Conservation (phyloP, 2,329 filamentous ascomycete species). For the Pyrenophora tritici-repentis region DNA sequence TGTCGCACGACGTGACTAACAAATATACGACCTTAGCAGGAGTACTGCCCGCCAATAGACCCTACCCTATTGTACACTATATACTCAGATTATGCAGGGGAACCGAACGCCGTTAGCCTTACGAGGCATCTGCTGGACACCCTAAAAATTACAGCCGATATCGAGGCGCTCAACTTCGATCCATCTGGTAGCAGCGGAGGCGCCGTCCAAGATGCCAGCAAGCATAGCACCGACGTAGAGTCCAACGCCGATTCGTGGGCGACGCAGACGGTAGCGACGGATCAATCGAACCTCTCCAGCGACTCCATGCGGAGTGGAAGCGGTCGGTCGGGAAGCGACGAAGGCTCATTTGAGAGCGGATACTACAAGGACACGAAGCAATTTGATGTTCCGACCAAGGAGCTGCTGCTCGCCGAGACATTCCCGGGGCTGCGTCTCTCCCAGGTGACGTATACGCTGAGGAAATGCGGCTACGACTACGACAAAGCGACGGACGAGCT, state of each 20-base stretch:
- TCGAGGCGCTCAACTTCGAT: constrained; percentile 78
- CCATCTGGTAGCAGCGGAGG: constrained; percentile 69
- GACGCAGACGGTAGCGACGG: constrained; percentile 55
- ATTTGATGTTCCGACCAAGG: constrained; percentile 65
- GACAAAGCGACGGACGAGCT: constrained; percentile 77
- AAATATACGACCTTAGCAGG: constrained; percentile 56
- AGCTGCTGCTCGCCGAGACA: constrained; percentile 67
- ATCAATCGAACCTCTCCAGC: constrained; percentile 56
- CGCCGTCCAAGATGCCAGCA: constrained; percentile 22
- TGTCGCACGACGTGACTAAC: constrained; percentile 20
- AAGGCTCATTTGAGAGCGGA: constrained; percentile 30
- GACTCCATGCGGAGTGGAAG: constrained; percentile 46
- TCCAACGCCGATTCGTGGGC: constrained; percentile 47
- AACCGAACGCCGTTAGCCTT: constrained; percentile 55
- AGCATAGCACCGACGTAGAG: constrained; percentile 32
- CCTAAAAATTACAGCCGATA: constrained; percentile 66
- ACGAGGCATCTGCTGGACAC: constrained; percentile 66
- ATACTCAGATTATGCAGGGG: constrained; percentile 72
- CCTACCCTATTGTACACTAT: constrained; percentile 78
- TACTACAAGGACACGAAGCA: constrained; percentile 47
- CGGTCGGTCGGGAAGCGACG: constrained; percentile 26
- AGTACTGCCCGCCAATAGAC: constrained; percentile 77
- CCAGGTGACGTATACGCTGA: constrained; percentile 69
- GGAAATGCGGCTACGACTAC: constrained; percentile 69
- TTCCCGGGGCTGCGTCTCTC: constrained; percentile 71